Percentiles rank a stretch among this genome's conserved stretches.
phyloP scores from a whole-genome alignment of 345 rosid genomes.

The Eutrema japonicum region DNA sequence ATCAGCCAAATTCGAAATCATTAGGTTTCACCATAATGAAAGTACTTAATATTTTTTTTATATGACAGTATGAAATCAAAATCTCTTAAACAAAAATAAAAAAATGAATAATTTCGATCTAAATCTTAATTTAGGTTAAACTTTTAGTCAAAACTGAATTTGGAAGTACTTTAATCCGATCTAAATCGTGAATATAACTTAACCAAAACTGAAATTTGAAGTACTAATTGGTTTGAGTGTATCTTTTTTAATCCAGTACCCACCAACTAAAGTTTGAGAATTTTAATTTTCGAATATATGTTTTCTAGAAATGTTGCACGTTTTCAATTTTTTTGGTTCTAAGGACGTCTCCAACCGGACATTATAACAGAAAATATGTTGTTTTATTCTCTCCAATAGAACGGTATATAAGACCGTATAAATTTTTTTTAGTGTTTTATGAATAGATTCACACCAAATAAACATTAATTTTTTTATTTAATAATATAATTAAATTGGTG shows the following conservation, averaged over 20 bases:
- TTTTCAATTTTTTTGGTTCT: constrained; percentile 9
- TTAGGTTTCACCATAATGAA: neutral
- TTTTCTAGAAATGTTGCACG: constrained; percentile 38
- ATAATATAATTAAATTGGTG: too few relatives aligned
- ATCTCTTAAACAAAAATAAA: neutral
- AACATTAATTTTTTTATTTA: too few relatives aligned
- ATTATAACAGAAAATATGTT: too few relatives aligned
- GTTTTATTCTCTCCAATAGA: too few relatives aligned
- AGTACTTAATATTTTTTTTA: neutral
- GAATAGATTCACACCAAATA: too few relatives aligned
- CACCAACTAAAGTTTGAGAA: constrained; percentile 32
- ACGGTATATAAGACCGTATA: too few relatives aligned
- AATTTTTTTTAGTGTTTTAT: too few relatives aligned
- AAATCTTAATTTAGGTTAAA: neutral
- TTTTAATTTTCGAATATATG: neutral
- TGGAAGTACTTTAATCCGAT: constrained; percentile 13
- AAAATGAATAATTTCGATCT: neutral
- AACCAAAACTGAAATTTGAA: constrained; percentile 8
- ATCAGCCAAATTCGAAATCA: neutral
- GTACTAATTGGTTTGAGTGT: constrained; percentile 26
- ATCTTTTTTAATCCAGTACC: constrained; percentile 11
- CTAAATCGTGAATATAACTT: neutral
- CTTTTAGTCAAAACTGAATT: neutral
- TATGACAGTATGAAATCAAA: neutral
- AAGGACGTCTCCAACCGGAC: too few relatives aligned